Evolutionary conservation across 176 grass and related monocot genomes (phyloP), one percentile per base, ranked within the genome.

Genomic region (Dactylis glomerata): DNA sequence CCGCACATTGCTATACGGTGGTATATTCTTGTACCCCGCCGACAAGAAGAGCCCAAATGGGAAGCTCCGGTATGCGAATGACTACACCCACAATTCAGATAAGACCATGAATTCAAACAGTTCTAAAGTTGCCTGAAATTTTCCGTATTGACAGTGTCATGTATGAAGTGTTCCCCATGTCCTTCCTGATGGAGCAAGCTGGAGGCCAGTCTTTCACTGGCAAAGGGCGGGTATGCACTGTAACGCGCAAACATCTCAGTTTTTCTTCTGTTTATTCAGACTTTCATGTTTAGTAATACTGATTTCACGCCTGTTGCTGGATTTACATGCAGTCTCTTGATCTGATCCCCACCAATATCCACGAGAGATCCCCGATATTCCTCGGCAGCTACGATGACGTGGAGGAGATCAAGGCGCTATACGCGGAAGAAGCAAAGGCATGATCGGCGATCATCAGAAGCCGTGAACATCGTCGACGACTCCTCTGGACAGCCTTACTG

Each of bases 111-210:
- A 11, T 17, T 86, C 80, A 83, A 56, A 5, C 16, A 62, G 0
- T 56, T 85, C 5, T 87, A 26, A 87, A 62, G 22, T 44, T 16
- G 70, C 1, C 68, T 58, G 14, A 36, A 44, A 59, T 56, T 69
- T 89, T 32, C 49, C 76, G 34, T 80, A 33, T 87, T 72, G 72
- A 17, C 83, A 99, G 96, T 82, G 91, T 99, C 56, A 75, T 99
- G n/a, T 99, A 99, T 88, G 93, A 99, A 84, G 96, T 99, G 16
- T 99, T 99, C 55, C 93, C 96, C 9, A 99, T 99, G 96, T 99
- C 96, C 66, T 99, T 94, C 70, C 85, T 96, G n/a, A 94, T 99
- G 88, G 93, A 99, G 80, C 78, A 99, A 79, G 96, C 96, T 71
- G 96, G 96, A 81, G 96, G 96, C 33, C 96, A 99, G 77, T 73